Percentiles rank a stretch among this genome's conserved stretches.
These are phyloP conservation scores for Xylariaceae sp. DNA, from an alignment of 2,329 filamentous ascomycete species.

Conservation along the genomic window DNA sequence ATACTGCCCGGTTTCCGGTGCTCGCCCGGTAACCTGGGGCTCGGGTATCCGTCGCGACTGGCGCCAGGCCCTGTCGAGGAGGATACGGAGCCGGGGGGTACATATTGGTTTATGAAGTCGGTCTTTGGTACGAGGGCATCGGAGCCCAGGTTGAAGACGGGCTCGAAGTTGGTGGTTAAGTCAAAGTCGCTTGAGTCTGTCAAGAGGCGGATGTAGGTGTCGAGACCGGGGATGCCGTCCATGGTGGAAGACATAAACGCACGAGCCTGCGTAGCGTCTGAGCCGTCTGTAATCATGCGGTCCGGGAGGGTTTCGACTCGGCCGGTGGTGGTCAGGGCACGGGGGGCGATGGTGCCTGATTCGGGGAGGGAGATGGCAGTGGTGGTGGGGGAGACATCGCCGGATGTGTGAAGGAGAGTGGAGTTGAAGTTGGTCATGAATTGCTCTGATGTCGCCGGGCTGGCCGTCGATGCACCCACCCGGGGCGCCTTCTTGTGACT, in stretches of 20 bases:
- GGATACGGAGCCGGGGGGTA: not conserved
- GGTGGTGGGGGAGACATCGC: not conserved
- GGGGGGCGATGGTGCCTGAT: not conserved
- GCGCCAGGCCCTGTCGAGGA: not conserved
- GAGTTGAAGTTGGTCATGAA: not conserved
- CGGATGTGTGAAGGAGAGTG: not conserved
- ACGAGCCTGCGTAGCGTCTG: not conserved
- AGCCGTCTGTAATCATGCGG: not conserved
- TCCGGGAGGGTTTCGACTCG: not conserved
- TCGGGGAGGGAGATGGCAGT: not conserved
- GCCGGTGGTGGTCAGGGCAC: not conserved
- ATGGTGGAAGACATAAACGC: not conserved
- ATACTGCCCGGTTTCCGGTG: not conserved
- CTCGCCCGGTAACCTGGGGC: not conserved
- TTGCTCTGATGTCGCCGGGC: not conserved
- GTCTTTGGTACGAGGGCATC: not conserved
- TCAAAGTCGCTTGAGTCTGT: not conserved
- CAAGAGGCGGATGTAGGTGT: not conserved
- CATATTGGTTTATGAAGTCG: not conserved
- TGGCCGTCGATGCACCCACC: not conserved
- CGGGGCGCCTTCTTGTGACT: constrained; percentile 4
- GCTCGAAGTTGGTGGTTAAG: not conserved
- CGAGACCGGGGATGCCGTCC: not conserved
- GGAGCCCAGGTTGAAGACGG: not conserved
- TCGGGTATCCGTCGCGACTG: not conserved